Evolutionary conservation across 164 flowering plant species (phyloP).

Genomic region (Nelumbo lutea): DNA sequence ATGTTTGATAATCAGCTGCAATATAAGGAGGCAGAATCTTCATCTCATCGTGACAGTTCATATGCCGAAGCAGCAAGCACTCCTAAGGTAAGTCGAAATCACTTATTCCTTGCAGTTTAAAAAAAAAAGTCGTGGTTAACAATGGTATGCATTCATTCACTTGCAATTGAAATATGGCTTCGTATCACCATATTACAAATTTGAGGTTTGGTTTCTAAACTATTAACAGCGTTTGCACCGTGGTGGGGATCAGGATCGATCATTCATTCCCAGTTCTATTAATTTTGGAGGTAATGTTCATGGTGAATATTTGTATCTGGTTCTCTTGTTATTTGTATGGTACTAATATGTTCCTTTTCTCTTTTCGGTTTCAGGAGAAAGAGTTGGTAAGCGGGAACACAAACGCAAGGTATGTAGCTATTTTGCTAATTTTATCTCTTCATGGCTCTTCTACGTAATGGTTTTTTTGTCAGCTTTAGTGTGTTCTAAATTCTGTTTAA

Average conservation of each 20-base stretch:
- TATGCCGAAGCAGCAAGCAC: constrained; percentile 70
- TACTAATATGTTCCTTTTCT: not conserved
- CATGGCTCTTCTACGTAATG: not conserved
- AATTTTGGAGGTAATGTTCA: constrained; percentile 59
- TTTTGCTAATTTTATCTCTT: not conserved
- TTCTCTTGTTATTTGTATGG: not conserved
- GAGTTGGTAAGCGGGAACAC: constrained; percentile 71
- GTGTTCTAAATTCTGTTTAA: not conserved
- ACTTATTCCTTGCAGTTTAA: too few species aligned
- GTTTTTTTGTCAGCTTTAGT: not conserved
- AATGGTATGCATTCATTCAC: too few species aligned
- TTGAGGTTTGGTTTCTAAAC: constrained; percentile 8
- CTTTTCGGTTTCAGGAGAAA: constrained; percentile 52
- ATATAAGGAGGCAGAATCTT: constrained; percentile 84
- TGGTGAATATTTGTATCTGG: not conserved
- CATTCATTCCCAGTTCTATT: constrained; percentile 56
- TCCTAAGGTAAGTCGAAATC: constrained; percentile 50
- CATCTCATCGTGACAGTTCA: constrained; percentile 65
- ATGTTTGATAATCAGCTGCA: constrained; percentile 48
- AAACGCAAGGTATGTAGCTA: constrained; percentile 62
- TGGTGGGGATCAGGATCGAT: constrained; percentile 62
- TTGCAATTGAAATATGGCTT: too few species aligned
- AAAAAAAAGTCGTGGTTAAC: too few species aligned
- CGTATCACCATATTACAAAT: too few species aligned
- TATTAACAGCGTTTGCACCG: constrained; percentile 40